These are phyloP conservation scores for Tricholoma sp. DNA, from an alignment of 768 basidiomycete genomes.

Conservation along the genomic window DNA sequence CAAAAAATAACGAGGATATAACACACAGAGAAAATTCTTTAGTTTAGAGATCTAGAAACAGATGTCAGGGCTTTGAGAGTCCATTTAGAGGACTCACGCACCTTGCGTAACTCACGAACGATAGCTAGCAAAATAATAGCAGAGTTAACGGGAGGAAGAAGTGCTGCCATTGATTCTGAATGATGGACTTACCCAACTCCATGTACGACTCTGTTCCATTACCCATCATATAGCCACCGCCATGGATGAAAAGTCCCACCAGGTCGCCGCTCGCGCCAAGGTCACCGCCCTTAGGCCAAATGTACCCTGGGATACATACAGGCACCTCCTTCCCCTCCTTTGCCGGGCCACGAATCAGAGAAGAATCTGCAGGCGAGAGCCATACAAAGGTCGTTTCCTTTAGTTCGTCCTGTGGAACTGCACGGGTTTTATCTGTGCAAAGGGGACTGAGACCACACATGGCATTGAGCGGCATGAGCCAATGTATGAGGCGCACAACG, in stretches of 20 bases:
- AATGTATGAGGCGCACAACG: constrained; percentile 15
- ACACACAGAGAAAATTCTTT: no score
- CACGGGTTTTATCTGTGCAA: constrained; percentile 14
- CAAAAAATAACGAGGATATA: no score
- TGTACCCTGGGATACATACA: constrained; percentile 17
- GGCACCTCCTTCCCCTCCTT: constrained; percentile 13
- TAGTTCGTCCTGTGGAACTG: constrained; percentile 15
- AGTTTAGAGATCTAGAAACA: no score
- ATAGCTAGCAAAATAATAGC: no score
- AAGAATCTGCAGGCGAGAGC: constrained; percentile 12
- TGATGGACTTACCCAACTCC: no score
- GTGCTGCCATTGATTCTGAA: no score
- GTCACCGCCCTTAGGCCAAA: constrained; percentile 15
- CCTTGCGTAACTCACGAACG: no score
- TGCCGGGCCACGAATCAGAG: constrained; percentile 12
- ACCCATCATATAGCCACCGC: constrained; percentile 24
- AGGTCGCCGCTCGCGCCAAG: constrained; percentile 1
- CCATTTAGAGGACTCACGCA: no score
- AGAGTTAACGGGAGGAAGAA: no score
- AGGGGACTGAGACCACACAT: constrained; percentile 4
- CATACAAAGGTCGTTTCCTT: constrained; percentile 19
- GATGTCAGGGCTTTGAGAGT: no score
- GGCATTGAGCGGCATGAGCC: constrained; percentile 18
- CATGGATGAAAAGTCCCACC: constrained; percentile 20
- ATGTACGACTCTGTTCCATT: constrained; percentile 17